Evolutionary conservation across 148 eudicot genomes (phyloP), one percentile per base, ranked within the genome.

Genomic region (Diospyros kaki): DNA sequence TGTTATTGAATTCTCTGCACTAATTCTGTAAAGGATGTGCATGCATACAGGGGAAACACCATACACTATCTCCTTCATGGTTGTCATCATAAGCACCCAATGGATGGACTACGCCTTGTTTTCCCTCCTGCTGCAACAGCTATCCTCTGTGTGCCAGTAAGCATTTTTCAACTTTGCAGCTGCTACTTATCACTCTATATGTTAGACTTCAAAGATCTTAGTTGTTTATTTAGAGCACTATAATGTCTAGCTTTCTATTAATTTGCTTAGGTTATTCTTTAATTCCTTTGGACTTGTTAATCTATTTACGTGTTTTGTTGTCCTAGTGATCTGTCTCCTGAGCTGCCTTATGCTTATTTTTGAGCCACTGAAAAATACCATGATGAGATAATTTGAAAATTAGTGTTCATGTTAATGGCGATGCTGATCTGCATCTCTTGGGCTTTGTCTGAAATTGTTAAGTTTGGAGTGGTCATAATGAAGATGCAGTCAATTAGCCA

Each of bases 11-110:
- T 10, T n/a, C 1, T 18, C 48, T 15, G 67, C 58, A 64, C 55
- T 54, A 45, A 39, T 51, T 17, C 4, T 58, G 43, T 68, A 5
- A 4, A 3, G 8, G 69, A 76, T 45, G 53, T 71, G 42, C 61
- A 28, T 28, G 28, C 39, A 9, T 86, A 5, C 68, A 83, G 90
- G 90, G 85, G 86, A 44, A 93, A 93, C 84, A 93, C 98, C 0
- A 14, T 80, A 53, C 96, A 93, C 76, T 93, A 90, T 85, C 95
- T 90, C 80, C 79, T 93, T 77, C 98, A 93, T 79, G 98, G 98
- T 59, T 90, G 93, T 79, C 98, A 93, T 81, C 98, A 90, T 79
- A 93, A 93, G 83, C 98, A 90, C 81, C 98, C 98, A 12, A 88
- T 84, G 93, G 97, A 93, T 86, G 87, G 89, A 60, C 80, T 93